Conservation (phyloP, 495 filamentous ascomycete genomes). For the Cudoniella acicularis region DNA sequence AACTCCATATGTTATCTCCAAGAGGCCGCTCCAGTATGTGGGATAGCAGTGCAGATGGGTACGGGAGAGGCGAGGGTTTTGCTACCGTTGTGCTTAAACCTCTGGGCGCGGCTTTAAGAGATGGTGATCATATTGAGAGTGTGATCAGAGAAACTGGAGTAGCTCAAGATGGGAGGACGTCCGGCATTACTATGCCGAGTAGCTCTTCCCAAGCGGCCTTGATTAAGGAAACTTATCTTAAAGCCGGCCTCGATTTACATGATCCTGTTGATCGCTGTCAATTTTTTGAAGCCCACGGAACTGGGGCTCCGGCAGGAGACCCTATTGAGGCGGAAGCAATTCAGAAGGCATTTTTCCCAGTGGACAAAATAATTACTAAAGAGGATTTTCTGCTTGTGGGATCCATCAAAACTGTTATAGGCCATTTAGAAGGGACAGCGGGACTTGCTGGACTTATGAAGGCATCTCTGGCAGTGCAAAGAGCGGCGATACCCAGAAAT, state of each 20-base stretch:
- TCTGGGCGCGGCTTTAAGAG: conserved; percentile 48
- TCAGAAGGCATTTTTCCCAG: conserved; percentile 34
- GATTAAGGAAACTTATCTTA: conserved; percentile 46
- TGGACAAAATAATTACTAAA: conserved; percentile 13
- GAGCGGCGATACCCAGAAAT: conserved; percentile 50
- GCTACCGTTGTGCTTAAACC: conserved; percentile 56
- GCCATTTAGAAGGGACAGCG: conserved; percentile 36
- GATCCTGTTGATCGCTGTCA: neutral
- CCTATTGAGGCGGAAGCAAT: conserved; percentile 58
- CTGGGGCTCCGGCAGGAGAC: conserved; percentile 51
- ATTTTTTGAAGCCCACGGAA: conserved; percentile 28
- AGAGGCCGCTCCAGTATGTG: conserved; percentile 51
- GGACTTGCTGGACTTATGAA: conserved; percentile 59
- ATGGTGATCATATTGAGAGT: conserved; percentile 54
- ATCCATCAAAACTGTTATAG: conserved; percentile 46
- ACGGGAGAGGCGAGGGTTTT: conserved; percentile 61
- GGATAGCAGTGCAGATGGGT: conserved; percentile 57
- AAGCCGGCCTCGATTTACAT: conserved; percentile 26
- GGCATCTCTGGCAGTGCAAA: conserved; percentile 46
- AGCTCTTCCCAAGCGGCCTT: conserved; percentile 52
- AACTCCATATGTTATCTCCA: conserved; percentile 30
- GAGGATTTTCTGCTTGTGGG: conserved; percentile 41
- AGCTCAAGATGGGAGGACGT: conserved; percentile 58
- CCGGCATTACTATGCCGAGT: conserved; percentile 57
- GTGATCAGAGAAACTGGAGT: conserved; percentile 55